Conservation (phyloP, 1,284 basidiomycete species). For the Anthracocystis setariae region DNA sequence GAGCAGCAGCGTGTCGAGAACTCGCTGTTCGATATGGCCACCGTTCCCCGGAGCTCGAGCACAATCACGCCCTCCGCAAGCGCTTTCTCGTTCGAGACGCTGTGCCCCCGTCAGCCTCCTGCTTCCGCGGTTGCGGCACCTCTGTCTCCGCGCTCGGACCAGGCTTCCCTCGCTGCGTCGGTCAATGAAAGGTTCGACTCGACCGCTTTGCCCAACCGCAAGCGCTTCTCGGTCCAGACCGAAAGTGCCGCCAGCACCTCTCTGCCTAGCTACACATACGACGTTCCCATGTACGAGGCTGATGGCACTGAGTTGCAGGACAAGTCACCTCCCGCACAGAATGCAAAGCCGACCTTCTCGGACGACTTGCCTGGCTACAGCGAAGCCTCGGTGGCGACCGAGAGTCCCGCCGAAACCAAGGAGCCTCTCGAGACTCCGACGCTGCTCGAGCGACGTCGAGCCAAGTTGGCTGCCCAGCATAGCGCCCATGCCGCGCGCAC, state of each 20-base stretch:
- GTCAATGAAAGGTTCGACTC: conserved; percentile 27
- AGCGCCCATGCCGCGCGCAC: conserved; percentile 49
- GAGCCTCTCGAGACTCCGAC: conserved; percentile 25
- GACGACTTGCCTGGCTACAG: conserved; percentile 32
- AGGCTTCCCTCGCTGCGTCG: conserved; percentile 36
- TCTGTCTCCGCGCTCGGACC: conserved; percentile 33
- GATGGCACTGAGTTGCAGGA: conserved; percentile 1
- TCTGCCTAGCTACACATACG: conserved; percentile 24
- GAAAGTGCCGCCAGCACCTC: conserved; percentile 35
- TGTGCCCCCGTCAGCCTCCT: conserved; percentile 9
- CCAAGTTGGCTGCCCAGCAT: conserved; percentile 45
- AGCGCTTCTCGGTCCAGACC: conserved; percentile 37
- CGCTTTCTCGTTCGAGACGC: conserved; percentile 26
- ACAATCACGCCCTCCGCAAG: background rate
- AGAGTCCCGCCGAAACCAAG: conserved; percentile 11
- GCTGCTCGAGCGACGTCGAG: conserved; percentile 42
- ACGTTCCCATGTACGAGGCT: conserved; percentile 18
- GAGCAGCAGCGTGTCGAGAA: conserved; percentile 28
- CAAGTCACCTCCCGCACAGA: background rate
- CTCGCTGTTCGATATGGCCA: conserved; percentile 38
- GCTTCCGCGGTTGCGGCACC: conserved; percentile 7
- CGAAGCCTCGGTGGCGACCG: background rate
- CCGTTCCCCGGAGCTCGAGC: conserved; percentile 8
- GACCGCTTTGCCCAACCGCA: conserved; percentile 30
- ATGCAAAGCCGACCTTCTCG: background rate